Evolutionary conservation across 805 yeast genomes (phyloP).

Genomic region (Tetrapisispora phaffii): DNA sequence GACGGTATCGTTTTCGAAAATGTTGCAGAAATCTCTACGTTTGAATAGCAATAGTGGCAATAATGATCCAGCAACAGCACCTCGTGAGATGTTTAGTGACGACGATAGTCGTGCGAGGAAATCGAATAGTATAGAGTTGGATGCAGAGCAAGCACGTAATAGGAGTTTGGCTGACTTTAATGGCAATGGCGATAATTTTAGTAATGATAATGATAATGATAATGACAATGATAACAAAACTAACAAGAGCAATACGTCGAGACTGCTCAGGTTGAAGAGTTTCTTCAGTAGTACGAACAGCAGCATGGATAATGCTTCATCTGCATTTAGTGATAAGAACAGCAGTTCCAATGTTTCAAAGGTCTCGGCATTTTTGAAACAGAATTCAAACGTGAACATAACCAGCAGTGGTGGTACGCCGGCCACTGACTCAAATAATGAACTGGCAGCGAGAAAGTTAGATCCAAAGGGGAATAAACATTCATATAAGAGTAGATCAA

Average conservation of each 20-base stretch:
- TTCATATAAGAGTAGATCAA: too few species aligned
- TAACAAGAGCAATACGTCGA: not conserved
- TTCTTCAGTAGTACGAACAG: not conserved
- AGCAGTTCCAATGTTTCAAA: not conserved
- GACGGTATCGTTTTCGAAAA: constrained; percentile 20
- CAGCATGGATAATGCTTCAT: not conserved
- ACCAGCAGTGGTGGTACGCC: not conserved
- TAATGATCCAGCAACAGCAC: not conserved
- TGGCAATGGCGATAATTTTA: not conserved
- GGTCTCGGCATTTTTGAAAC: not conserved
- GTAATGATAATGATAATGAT: not conserved
- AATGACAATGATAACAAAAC: not conserved
- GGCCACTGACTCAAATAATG: not conserved
- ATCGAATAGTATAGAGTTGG: not conserved
- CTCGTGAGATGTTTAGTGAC: not conserved
- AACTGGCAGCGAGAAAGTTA: not conserved
- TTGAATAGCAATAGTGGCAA: constrained; percentile 3
- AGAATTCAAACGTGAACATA: not conserved
- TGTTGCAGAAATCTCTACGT: constrained; percentile 10
- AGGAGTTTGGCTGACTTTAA: too few species aligned
- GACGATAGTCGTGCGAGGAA: not conserved
- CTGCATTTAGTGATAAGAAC: not conserved
- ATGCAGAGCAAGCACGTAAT: too few species aligned
- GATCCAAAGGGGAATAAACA: not conserved
- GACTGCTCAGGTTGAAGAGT: not conserved